A percentile compares a stretch with the other conserved stretches of the same genome.
Evolutionary conservation across 2,329 filamentous ascomycete species (phyloP).

Genomic region (Lachnellula suecica): DNA sequence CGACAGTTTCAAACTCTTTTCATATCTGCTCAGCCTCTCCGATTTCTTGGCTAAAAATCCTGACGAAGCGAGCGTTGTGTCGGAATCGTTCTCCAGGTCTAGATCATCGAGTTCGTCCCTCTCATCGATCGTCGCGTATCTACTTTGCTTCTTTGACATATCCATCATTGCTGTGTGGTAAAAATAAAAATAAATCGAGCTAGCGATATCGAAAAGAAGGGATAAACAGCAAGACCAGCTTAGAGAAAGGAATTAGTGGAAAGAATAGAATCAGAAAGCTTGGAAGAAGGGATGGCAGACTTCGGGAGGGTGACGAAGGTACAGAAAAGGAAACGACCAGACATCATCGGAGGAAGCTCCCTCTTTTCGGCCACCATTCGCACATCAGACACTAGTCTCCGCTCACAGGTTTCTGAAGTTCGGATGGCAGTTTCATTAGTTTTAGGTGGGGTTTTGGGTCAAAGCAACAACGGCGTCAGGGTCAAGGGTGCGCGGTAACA

Average conservation of each 20-base stretch:
- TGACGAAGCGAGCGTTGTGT: conserved; percentile 26
- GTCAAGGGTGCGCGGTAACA: background rate
- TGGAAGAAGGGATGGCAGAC: too few species aligned
- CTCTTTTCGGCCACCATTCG: too few species aligned
- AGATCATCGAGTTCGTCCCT: conserved; percentile 7
- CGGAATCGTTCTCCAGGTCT: conserved; percentile 25
- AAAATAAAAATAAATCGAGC: background rate
- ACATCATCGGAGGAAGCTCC: background rate
- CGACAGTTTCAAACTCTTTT: conserved; percentile 7
- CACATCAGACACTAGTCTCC: too few species aligned
- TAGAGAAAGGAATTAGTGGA: background rate
- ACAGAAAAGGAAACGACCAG: too few species aligned
- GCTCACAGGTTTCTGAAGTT: too few species aligned
- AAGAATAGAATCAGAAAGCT: background rate
- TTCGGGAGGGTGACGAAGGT: too few species aligned
- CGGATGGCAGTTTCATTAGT: background rate
- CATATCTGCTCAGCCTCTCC: conserved; percentile 9
- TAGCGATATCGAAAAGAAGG: background rate
- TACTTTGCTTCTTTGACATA: conserved; percentile 1
- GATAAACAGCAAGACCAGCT: background rate
- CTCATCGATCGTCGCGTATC: background rate
- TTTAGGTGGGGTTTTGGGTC: too few species aligned
- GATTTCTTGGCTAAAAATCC: conserved; percentile 16
- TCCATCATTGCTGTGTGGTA: too few species aligned
- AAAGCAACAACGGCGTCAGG: too few species aligned